Evolutionary conservation across 495 filamentous ascomycete species (phyloP).

Genomic region (Hyaloscypha finlandica): DNA sequence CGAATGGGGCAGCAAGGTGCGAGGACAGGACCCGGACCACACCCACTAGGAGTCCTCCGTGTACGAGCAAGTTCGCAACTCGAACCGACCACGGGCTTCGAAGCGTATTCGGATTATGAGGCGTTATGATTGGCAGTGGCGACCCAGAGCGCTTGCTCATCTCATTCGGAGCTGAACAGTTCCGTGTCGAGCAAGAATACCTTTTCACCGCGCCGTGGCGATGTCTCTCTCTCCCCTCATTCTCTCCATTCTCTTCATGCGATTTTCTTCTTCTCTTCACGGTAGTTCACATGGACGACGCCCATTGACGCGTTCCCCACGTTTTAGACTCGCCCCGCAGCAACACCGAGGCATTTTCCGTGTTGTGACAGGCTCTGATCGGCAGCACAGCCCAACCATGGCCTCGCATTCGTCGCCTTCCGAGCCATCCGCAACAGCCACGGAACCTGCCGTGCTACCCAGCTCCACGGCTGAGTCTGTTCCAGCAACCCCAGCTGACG

Average conservation of each 20-base stretch:
- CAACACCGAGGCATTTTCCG: neutral
- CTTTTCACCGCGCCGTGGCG: neutral
- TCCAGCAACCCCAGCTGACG: conserved; percentile 5
- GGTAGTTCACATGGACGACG: neutral
- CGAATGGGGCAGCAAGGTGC: too few species aligned
- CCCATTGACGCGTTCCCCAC: neutral
- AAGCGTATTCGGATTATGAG: neutral
- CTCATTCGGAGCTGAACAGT: neutral
- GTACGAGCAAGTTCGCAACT: neutral
- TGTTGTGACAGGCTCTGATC: neutral
- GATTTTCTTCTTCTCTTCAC: neutral
- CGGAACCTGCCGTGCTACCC: conserved; percentile 25
- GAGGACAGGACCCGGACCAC: too few species aligned
- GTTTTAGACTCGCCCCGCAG: neutral
- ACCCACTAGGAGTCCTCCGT: neutral
- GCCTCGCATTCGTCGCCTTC: neutral
- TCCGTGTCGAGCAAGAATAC: neutral
- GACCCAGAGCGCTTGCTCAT: neutral
- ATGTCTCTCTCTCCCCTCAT: neutral
- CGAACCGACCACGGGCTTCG: neutral
- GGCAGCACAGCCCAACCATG: neutral
- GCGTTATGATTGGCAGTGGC: neutral
- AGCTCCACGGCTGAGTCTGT: conserved; percentile 10
- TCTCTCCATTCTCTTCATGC: neutral
- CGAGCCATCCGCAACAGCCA: conserved; percentile 1